Percentiles rank a stretch among this genome's conserved stretches.
These are phyloP conservation scores for Penicillium crustosum DNA, from an alignment of 2,329 filamentous ascomycete species.

Conservation along the genomic window DNA sequence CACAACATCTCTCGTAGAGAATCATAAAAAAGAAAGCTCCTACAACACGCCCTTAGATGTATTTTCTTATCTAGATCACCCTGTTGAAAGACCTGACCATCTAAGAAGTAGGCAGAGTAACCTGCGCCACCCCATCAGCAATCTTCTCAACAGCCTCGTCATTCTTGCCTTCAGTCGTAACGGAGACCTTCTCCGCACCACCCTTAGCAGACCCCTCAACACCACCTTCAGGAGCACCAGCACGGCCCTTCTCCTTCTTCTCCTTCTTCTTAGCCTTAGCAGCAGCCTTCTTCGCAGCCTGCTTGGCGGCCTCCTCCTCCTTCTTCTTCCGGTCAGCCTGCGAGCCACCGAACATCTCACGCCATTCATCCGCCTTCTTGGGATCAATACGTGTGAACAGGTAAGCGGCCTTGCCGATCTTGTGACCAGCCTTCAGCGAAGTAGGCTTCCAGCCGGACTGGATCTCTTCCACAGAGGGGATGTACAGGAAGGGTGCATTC, in stretches of 20 bases:
- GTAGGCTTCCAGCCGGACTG: constrained; percentile 62
- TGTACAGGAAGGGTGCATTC: constrained; percentile 57
- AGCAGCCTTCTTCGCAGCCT: constrained; percentile 40
- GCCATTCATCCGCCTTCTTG: constrained; percentile 81
- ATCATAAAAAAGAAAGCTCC: constrained; percentile 1
- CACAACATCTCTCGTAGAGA: constrained; percentile 8
- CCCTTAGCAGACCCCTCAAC: constrained; percentile 41
- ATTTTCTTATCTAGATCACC: background rate
- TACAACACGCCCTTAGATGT: constrained; percentile 6
- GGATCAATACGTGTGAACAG: constrained; percentile 81
- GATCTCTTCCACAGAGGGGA: constrained; percentile 55
- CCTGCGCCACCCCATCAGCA: constrained; percentile 44
- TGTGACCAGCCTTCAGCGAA: constrained; percentile 68
- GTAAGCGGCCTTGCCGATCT: constrained; percentile 75
- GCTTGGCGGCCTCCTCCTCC: constrained; percentile 54
- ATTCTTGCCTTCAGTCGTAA: constrained; percentile 24
- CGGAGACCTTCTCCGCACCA: constrained; percentile 29
- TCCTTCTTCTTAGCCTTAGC: constrained; percentile 37
- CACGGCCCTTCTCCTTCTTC: constrained; percentile 39
- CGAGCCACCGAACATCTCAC: constrained; percentile 68
- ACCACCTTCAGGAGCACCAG: constrained; percentile 24
- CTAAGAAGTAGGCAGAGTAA: constrained; percentile 44
- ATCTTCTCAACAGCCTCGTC: constrained; percentile 43
- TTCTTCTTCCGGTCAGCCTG: constrained; percentile 68
- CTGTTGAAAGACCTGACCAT: background rate